A percentile compares a stretch with the other conserved stretches of the same genome.
Evolutionary conservation across 192 early-diverging fungal genomes (phyloP).

Genomic region (Linnemannia elongata): DNA sequence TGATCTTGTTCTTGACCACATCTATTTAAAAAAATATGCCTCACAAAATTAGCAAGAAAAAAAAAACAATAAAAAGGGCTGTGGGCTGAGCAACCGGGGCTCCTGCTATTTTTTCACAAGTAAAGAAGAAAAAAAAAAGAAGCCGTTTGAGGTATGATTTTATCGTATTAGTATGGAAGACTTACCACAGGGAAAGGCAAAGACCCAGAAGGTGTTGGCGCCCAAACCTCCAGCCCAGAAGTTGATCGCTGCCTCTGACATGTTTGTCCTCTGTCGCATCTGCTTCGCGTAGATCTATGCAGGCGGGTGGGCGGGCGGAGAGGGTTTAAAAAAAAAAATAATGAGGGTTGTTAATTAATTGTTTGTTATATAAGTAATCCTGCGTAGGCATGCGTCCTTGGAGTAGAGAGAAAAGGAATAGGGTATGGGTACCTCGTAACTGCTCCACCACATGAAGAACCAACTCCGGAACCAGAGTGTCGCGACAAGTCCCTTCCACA

Average conservation of each 20-base stretch:
- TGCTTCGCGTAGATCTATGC: conserved; percentile 66
- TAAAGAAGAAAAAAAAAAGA: not conserved
- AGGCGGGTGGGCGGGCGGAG: not conserved
- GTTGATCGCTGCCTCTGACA: conserved; percentile 74
- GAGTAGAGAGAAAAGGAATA: no score
- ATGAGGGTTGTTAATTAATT: not conserved
- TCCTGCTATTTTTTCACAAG: no score
- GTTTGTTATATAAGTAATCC: not conserved
- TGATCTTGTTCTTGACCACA: conserved; percentile 93
- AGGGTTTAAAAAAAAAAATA: not conserved
- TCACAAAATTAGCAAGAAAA: not conserved
- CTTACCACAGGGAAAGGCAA: conserved; percentile 80
- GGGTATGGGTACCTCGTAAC: conserved; percentile 60
- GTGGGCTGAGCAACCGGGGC: no score
- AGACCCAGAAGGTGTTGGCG: conserved; percentile 92
- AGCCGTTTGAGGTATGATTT: no score
- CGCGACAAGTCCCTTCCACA: conserved; percentile 88
- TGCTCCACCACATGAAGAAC: conserved; percentile 80
- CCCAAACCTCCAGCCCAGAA: conserved; percentile 87
- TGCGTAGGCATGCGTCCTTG: no score
- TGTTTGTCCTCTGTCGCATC: conserved; percentile 61
- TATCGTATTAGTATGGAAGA: not conserved
- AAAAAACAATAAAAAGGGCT: no score
- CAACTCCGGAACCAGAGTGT: conserved; percentile 88
- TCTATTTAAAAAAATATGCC: conserved; percentile 68